phyloP scores from a whole-genome alignment of 2,329 filamentous ascomycete species.

The Fusarium hainanense region DNA sequence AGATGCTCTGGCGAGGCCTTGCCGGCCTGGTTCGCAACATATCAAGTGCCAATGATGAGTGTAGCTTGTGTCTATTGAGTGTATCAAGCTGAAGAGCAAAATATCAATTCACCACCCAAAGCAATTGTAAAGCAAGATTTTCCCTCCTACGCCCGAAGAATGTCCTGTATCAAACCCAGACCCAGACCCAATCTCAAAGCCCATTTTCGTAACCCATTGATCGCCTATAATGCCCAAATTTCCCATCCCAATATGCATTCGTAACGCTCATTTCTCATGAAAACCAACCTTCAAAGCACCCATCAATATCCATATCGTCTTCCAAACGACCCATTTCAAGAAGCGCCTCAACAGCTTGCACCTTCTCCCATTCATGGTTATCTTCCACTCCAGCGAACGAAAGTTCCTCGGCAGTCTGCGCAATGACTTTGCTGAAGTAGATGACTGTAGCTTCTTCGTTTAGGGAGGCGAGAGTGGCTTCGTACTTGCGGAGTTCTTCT shows the following conservation, averaged over 20 bases:
- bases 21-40: not conserved
- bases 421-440: not conserved
- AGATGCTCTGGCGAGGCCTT: not conserved
- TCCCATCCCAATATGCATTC: not conserved
- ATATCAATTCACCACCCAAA: not conserved
- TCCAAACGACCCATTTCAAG: not conserved
- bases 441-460: not conserved
- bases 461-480: not conserved
- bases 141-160: not conserved
- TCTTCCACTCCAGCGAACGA: not conserved
- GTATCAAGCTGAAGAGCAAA: not conserved
- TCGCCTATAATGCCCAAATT: not conserved
- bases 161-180: not conserved
- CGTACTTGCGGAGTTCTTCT: not conserved
- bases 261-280: not conserved
- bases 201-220: not conserved
- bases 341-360: not conserved
- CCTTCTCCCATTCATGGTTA: slow-evolving; percentile 1
- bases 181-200: not conserved
- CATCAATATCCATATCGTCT: not conserved
- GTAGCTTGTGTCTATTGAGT: not conserved
- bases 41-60: not conserved
- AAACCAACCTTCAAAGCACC: not conserved
- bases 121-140: not conserved
- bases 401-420: not conserved